Conservation (phyloP, 805 yeast genomes). For the Wickerhamomyces silvicola region DNA sequence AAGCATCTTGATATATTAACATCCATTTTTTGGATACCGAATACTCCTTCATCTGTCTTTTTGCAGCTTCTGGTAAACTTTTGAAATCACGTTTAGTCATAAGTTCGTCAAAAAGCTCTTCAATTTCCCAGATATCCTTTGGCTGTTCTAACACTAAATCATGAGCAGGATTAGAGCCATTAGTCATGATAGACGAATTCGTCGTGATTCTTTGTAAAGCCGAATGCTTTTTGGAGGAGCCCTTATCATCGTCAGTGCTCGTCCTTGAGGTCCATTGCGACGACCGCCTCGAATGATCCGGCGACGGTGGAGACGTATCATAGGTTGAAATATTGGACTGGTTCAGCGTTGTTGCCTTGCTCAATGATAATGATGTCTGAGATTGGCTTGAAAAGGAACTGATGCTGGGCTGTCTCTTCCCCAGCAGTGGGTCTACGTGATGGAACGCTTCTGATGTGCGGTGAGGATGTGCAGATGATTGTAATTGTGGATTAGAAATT, state of each 20-base stretch:
- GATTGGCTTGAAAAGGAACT: slow-evolving; percentile 20
- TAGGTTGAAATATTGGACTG: slow-evolving; percentile 14
- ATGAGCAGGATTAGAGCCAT: slow-evolving; percentile 4
- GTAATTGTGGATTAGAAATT: slow-evolving; percentile 23
- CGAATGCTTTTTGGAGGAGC: slow-evolving; percentile 15
- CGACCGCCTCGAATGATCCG: slow-evolving; percentile 22
- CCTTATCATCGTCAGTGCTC: slow-evolving; percentile 9
- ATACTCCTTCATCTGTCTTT: slow-evolving; percentile 68
- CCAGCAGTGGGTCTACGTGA: slow-evolving; percentile 3
- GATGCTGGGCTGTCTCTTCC: slow-evolving; percentile 18
- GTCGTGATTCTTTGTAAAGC: slow-evolving; percentile 20
- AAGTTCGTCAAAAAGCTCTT: slow-evolving; percentile 66
- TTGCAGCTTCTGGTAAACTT: slow-evolving; percentile 62
- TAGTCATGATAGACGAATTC: slow-evolving; percentile 11
- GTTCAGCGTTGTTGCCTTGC: slow-evolving; percentile 20
- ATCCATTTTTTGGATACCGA: slow-evolving; percentile 83
- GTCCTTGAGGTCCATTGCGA: slow-evolving; percentile 17
- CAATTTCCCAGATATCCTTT: slow-evolving; percentile 55
- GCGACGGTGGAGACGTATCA: slow-evolving; percentile 19
- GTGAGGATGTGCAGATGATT: background rate
- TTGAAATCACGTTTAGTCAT: slow-evolving; percentile 80
- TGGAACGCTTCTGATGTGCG: background rate
- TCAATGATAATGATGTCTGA: slow-evolving; percentile 21
- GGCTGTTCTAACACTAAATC: slow-evolving; percentile 55
- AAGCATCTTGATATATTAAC: slow-evolving; percentile 79